Percentiles rank a stretch among this genome's conserved stretches.
Evolutionary conservation across 2,329 filamentous ascomycete genomes (phyloP).

Genomic region (Monosporascus sp.): DNA sequence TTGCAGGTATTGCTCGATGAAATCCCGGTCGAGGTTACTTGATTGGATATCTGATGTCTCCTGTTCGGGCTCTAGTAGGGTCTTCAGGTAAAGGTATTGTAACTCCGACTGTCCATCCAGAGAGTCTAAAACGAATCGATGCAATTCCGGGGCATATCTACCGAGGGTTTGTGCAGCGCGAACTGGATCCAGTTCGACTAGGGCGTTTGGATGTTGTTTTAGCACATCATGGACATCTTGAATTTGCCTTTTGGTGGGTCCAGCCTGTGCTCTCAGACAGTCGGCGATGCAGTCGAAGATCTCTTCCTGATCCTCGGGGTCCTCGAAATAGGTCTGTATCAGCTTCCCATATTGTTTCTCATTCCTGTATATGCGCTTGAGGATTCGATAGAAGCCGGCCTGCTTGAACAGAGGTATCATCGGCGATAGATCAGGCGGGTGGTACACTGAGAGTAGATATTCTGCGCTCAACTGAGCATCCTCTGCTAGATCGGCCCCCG

Average conservation of each 20-base stretch:
- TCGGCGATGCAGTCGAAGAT: constrained; percentile 77
- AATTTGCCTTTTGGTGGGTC: constrained; percentile 62
- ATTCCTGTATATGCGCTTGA: constrained; percentile 80
- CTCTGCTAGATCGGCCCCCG: constrained; percentile 72
- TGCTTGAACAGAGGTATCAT: constrained; percentile 73
- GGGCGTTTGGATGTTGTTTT: constrained; percentile 55
- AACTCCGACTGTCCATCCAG: constrained; percentile 54
- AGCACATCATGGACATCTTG: constrained; percentile 66
- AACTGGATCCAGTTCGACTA: constrained; percentile 62
- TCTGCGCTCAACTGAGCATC: constrained; percentile 97
- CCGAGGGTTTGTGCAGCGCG: constrained; percentile 62
- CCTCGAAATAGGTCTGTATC: constrained; percentile 77
- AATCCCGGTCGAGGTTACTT: constrained; percentile 43
- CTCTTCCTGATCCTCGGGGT: constrained; percentile 66
- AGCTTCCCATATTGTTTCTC: constrained; percentile 77
- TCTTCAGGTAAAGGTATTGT: constrained; percentile 71
- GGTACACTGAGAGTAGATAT: constrained; percentile 89
- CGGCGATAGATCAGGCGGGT: constrained; percentile 72
- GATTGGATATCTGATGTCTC: constrained; percentile 28
- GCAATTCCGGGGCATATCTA: constrained; percentile 55
- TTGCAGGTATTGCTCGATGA: constrained; percentile 80
- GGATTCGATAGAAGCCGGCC: constrained; percentile 81
- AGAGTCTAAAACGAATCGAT: constrained; percentile 59
- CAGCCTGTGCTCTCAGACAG: constrained; percentile 61
- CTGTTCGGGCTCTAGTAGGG: constrained; percentile 62